These are phyloP conservation scores for Elongisporangium anandrum DNA, from an alignment of 352 stramenopile genomes.

Conservation along the genomic window DNA sequence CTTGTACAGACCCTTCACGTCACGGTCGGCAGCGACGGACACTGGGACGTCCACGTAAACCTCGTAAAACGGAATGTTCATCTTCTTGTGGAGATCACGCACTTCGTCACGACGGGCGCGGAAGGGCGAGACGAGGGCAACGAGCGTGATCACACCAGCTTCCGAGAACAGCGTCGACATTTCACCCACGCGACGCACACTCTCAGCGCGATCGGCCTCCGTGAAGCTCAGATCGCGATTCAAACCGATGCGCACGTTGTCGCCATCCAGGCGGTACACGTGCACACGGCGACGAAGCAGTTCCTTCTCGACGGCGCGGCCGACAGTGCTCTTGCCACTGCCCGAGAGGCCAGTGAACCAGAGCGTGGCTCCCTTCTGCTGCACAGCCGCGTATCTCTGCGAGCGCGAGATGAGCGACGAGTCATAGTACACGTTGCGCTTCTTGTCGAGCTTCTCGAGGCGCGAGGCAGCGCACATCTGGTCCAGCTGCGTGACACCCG, in stretches of 20 bases:
- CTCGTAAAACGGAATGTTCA: conserved; percentile 97
- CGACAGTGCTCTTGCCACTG: conserved; percentile 98
- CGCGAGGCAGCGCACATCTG: conserved; percentile 53
- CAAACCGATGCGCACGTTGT: conserved; percentile 98
- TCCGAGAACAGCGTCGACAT: conserved; percentile 96
- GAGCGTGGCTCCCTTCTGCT: conserved; percentile 96
- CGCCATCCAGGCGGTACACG: conserved; percentile 96
- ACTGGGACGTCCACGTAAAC: conserved; percentile 98
- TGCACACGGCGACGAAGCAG: conserved; percentile 94
- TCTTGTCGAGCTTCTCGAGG: conserved; percentile 60
- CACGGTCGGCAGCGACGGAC: conserved; percentile 93
- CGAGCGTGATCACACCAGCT: conserved; percentile 95
- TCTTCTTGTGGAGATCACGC: conserved; percentile 87
- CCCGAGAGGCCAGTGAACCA: conserved; percentile 98
- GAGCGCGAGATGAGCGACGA: conserved; percentile 62
- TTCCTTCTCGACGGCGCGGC: conserved; percentile 93
- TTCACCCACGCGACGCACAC: conserved; percentile 95
- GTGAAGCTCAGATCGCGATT: conserved; percentile 97
- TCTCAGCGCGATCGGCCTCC: conserved; percentile 94
- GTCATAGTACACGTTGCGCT: conserved; percentile 83
- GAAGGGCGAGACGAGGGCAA: conserved; percentile 97
- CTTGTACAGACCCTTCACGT: conserved; percentile 97
- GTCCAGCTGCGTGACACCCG: conserved; percentile 25
- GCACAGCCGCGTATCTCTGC: conserved; percentile 64
- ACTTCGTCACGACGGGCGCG: conserved; percentile 91